phyloP scores from a whole-genome alignment of 2,329 filamentous ascomycete genomes.

The Xylariales sp. region DNA sequence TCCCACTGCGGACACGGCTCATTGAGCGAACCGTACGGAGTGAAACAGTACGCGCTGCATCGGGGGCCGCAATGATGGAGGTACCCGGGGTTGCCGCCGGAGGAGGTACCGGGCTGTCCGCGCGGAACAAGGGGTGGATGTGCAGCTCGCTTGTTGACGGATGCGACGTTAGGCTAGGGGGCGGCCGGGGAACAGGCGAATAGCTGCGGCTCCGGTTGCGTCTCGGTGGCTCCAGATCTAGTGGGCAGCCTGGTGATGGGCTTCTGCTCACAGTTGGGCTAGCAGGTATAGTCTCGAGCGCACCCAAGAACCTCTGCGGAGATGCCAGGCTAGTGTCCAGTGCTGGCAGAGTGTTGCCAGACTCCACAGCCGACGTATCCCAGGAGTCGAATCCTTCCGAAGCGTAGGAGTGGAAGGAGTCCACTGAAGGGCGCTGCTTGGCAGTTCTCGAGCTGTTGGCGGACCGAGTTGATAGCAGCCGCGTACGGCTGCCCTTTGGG shows the following conservation, averaged over 20 bases:
- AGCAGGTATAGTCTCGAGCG: slow-evolving; percentile 62
- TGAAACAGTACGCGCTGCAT: slow-evolving; percentile 60
- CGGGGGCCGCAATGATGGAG: slow-evolving; percentile 65
- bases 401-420: slow-evolving; percentile 23
- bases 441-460: slow-evolving; percentile 21
- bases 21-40: slow-evolving; percentile 51
- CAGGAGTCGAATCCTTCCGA: slow-evolving; percentile 71
- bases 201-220: slow-evolving; percentile 46
- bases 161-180: slow-evolving; percentile 29
- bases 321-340: slow-evolving; percentile 43
- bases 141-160: slow-evolving; percentile 53
- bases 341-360: slow-evolving; percentile 56
- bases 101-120: slow-evolving; percentile 64
- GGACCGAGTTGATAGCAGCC: slow-evolving; percentile 41
- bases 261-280: slow-evolving; percentile 61
- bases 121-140: slow-evolving; percentile 75
- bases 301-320: slow-evolving; percentile 44
- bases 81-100: slow-evolving; percentile 65
- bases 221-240: slow-evolving; percentile 52
- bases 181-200: slow-evolving; percentile 36
- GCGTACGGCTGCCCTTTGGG: slow-evolving; percentile 53
- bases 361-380: slow-evolving; percentile 67
- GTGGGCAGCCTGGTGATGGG: slow-evolving; percentile 55
- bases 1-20: slow-evolving; percentile 51
- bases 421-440: background rate